These are phyloP conservation scores for Lanzia echinophila DNA, from an alignment of 2,329 filamentous ascomycete species.

Conservation along the genomic window DNA sequence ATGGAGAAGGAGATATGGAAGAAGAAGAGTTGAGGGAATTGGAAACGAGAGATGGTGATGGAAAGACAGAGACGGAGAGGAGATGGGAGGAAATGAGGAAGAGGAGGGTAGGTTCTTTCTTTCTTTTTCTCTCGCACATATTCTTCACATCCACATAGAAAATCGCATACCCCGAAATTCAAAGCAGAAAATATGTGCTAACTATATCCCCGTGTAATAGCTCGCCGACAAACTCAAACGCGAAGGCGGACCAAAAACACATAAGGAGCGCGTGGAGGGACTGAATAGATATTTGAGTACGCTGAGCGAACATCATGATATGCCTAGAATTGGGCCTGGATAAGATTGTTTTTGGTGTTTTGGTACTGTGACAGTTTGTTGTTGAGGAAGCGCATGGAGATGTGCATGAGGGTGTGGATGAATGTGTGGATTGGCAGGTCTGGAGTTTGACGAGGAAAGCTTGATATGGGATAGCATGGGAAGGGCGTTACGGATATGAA, in stretches of 20 bases:
- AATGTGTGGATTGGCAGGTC: background rate
- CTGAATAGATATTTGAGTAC: constrained; percentile 88
- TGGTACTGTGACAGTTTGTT: no score
- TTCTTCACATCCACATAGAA: background rate
- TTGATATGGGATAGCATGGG: background rate
- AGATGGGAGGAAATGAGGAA: constrained; percentile 73
- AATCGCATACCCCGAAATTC: no score
- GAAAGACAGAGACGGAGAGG: constrained; percentile 79
- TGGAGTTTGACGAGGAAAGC: no score
- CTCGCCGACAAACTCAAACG: constrained; percentile 69
- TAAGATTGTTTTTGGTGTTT: constrained; percentile 33
- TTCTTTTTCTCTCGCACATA: background rate
- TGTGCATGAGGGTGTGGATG: background rate
- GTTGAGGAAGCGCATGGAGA: no score
- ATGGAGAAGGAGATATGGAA: constrained; percentile 9
- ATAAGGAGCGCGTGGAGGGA: constrained; percentile 94
- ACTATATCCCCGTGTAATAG: no score
- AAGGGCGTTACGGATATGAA: background rate
- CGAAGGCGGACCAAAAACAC: constrained; percentile 88
- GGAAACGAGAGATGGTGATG: constrained; percentile 31
- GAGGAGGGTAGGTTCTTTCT: constrained; percentile 61
- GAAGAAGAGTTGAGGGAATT: no score
- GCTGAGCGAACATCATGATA: constrained; percentile 95
- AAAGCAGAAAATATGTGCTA: no score
- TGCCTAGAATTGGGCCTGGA: constrained; percentile 58